Percentiles rank a stretch among this genome's conserved stretches.
These are phyloP conservation scores for Aureobasidium musti DNA, from an alignment of 2,329 filamentous ascomycete species.

Conservation along the genomic window DNA sequence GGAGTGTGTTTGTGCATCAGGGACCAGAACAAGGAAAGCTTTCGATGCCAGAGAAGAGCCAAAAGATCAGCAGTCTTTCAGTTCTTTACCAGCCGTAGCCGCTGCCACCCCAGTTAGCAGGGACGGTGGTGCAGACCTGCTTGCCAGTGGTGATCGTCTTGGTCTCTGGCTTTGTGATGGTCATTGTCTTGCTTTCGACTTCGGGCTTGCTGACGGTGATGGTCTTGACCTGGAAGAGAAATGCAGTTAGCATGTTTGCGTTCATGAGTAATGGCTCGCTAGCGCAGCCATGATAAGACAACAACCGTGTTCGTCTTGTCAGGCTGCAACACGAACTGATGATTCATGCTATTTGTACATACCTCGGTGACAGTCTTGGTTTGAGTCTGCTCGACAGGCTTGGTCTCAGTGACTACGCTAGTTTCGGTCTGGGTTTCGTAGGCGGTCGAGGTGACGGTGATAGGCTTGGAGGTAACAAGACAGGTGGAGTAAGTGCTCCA, in stretches of 20 bases:
- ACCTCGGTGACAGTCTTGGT: constrained; percentile 13
- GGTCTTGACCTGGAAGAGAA: not conserved
- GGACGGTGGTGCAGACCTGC: constrained; percentile 9
- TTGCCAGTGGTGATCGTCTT: not conserved
- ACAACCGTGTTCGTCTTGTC: no score
- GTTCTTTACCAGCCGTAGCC: constrained; percentile 6
- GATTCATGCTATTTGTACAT: not conserved
- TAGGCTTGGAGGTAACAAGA: not conserved
- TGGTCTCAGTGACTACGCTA: constrained; percentile 11
- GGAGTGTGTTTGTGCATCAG: not conserved
- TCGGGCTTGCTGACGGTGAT: not conserved
- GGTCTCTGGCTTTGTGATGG: constrained; percentile 1
- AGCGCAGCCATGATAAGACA: no score
- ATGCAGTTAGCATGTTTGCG: not conserved
- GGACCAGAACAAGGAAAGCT: not conserved
- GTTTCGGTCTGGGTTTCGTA: constrained; percentile 8
- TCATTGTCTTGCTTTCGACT: constrained; percentile 6
- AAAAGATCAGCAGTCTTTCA: constrained; percentile 13
- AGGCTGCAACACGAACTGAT: no score
- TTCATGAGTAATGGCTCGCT: no score
- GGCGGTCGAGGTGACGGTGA: not conserved
- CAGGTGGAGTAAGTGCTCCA: constrained; percentile 12
- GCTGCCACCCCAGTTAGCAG: constrained; percentile 2
- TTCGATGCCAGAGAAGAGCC: no score
- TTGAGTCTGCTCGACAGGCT: not conserved